phyloP scores from a whole-genome alignment of 305 asterid species.

The Euphrasia arctica region DNA sequence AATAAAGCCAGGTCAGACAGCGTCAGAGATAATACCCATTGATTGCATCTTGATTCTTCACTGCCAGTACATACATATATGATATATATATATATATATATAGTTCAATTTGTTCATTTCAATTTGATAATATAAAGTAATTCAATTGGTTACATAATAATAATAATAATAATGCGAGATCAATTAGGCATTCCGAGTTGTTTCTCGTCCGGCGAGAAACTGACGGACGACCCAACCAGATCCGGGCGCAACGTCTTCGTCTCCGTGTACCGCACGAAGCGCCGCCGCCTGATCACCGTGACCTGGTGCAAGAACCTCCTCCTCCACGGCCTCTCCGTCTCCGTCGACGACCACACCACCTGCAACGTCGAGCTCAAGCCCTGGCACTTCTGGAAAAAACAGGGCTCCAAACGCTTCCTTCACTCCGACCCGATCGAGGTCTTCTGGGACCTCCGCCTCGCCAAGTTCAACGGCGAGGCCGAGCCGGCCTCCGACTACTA shows the following conservation, averaged over 20 bases:
- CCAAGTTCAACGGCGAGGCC: constrained; percentile 73
- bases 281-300: constrained; percentile 65
- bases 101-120: too few relatives aligned
- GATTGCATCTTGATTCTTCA: constrained; percentile 45
- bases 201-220: background rate
- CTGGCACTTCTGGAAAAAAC: constrained; percentile 92
- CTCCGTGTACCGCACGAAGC: constrained; percentile 76
- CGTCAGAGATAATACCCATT: background rate
- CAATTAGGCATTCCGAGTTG: constrained; percentile 69
- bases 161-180: constrained; percentile 47
- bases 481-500: constrained; percentile 83
- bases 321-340: constrained; percentile 83
- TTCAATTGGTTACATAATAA: too few relatives aligned
- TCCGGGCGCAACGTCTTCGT: constrained; percentile 81
- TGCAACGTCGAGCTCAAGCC: constrained; percentile 94
- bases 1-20: background rate
- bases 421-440: constrained; percentile 51
- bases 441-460: constrained; percentile 84
- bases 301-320: constrained; percentile 95
- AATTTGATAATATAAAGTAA: too few relatives aligned
- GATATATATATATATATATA: too few relatives aligned
- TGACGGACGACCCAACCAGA: constrained; percentile 52
- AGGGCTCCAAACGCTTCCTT: constrained; percentile 65
- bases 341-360: constrained; percentile 58
- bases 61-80: background rate